phyloP scores from a whole-genome alignment of 495 filamentous ascomycete genomes.

The Daldinia childiae region DNA sequence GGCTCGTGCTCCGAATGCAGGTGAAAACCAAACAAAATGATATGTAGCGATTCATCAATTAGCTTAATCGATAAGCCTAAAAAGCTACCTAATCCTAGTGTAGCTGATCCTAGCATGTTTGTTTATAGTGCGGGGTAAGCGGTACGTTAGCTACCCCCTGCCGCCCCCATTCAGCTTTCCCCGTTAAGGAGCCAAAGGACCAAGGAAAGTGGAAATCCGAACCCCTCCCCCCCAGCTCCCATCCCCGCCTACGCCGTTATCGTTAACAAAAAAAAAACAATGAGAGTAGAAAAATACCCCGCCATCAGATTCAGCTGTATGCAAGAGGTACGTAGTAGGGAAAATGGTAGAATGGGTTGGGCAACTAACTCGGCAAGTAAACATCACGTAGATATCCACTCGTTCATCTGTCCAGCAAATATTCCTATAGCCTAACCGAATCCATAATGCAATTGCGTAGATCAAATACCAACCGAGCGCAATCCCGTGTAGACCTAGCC shows the following conservation, averaged over 20 bases:
- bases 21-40: neutral
- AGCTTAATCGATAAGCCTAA: conserved; percentile 37
- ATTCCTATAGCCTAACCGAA: conserved; percentile 4
- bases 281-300: conserved; percentile 26
- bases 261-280: conserved; percentile 7
- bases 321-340: neutral
- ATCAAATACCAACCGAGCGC: conserved; percentile 12
- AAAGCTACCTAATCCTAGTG: conserved; percentile 12
- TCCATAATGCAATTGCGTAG: conserved; percentile 17
- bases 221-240: conserved; percentile 13
- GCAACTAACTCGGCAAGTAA: neutral
- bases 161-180: conserved; percentile 22
- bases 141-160: conserved; percentile 22
- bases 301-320: conserved; percentile 18
- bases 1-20: neutral
- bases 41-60: conserved; percentile 18
- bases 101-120: conserved; percentile 1
- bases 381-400: neutral
- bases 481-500: conserved; percentile 15
- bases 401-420: neutral
- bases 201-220: conserved; percentile 14
- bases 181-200: conserved; percentile 17
- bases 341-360: neutral
- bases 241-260: conserved; percentile 14
- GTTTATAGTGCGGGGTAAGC: conserved; percentile 35